phyloP scores from a whole-genome alignment of 768 basidiomycete species.

The Boletus speciosus region DNA sequence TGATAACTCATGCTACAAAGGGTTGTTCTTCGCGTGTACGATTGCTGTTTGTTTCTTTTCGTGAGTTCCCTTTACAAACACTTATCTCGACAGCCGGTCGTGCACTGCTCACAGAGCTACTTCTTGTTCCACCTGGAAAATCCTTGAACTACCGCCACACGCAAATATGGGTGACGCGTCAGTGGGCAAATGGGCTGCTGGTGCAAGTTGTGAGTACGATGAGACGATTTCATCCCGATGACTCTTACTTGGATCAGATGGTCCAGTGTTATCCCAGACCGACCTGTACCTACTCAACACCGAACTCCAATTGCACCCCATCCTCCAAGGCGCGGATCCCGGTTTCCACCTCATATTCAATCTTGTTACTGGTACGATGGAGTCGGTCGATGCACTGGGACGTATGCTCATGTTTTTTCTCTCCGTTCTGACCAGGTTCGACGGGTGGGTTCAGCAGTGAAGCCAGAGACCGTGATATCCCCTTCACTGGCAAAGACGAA shows the following conservation, averaged over 20 bases:
- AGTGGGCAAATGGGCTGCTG: conserved; percentile 35
- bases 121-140: not conserved
- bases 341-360: conserved; percentile 70
- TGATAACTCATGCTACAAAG: conserved; percentile 9
- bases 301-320: conserved; percentile 69
- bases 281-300: conserved; percentile 76
- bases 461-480: conserved; percentile 55
- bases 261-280: conserved; percentile 74
- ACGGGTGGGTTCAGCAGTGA: conserved; percentile 61
- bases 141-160: conserved; percentile 1
- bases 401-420: not conserved
- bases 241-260: conserved; percentile 45
- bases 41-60: not conserved
- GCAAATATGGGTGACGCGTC: conserved; percentile 26
- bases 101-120: not conserved
- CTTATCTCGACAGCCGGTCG: not conserved
- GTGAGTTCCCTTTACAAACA: not conserved
- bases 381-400: not conserved
- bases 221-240: not conserved
- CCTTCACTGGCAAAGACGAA: conserved; percentile 52
- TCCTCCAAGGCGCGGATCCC: conserved; percentile 49
- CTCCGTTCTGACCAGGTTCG: conserved; percentile 38
- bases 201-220: conserved; percentile 33
- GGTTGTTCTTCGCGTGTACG: not conserved
- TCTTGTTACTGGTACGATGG: conserved; percentile 54